Base-by-base conservation (phyloP, 352 stramenopile genomes). In the Globisporangium rhizosaccharum region DNA sequence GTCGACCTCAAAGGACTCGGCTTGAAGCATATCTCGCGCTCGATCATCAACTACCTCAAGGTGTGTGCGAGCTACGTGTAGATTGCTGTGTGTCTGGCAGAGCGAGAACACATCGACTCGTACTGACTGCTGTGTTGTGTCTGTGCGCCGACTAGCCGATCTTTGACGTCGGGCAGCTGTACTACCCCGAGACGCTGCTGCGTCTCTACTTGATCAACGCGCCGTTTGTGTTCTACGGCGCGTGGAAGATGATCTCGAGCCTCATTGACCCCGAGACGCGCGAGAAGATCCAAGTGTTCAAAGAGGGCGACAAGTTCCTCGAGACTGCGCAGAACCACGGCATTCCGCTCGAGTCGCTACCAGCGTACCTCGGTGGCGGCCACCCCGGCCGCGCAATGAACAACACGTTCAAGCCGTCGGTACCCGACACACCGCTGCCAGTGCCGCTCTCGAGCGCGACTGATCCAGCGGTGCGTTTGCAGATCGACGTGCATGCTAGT, bases 261-360 rank as follows among this genome's bases (percentile, higher is more conserved):
- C 68, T 92, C 48, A 83, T 94, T 23, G 74, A 92, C 54, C 67
- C 81, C 0, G 81, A 88, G 51, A 90, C 82, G n/a, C 73, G 75
- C 33, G 76, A 91, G 55, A 94, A 94, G 70, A 91, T 92, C 56
- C 71, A 90, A 66, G 82, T 94, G 25, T 85, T 90, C 59, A 90
- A 88, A 65, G 76, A 89, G 30, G 63, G 65, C 42, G 73, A 75
- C 44, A 70, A 74, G 20, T 90, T 89, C 59, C 48, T 87, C 3
- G 68, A 84, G 41, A 72, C 72, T 1, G 72, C 78, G 14, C 67
- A 87, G 56, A 80, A 77, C 26, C 73, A 89, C 53, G 81, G 81
- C 42, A 83, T 91, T 52, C 70, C 79, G 28, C 45, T 87, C 20
- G 67, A 66, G 18, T 80, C 81, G 25, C 67, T 93, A 14, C 84